Percentiles rank a stretch among this genome's conserved stretches.
phyloP scores from a whole-genome alignment of 331 rosid genomes.

The Prunus yedoensis region DNA sequence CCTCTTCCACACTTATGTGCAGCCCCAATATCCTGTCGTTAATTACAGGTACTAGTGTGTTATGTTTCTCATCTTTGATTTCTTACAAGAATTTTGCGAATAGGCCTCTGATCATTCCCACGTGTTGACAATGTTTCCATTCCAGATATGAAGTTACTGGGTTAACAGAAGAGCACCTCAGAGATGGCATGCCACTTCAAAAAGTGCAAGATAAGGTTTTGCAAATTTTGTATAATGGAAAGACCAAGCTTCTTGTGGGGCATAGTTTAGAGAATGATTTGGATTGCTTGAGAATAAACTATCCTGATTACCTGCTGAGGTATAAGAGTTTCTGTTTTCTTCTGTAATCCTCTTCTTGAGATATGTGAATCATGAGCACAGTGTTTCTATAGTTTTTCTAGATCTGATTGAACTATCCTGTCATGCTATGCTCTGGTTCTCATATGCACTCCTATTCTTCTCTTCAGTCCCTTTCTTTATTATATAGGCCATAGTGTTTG shows the following conservation, averaged over 20 bases:
- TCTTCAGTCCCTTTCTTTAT: neutral
- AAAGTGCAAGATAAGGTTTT: slow-evolving; percentile 61
- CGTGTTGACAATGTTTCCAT: slow-evolving; percentile 39
- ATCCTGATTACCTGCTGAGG: slow-evolving; percentile 77
- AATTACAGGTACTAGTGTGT: slow-evolving; percentile 56
- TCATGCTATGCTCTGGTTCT: neutral
- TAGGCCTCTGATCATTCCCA: neutral
- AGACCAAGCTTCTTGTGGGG: slow-evolving; percentile 85
- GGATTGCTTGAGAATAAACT: slow-evolving; percentile 60
- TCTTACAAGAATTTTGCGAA: slow-evolving; percentile 8
- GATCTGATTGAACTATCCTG: slow-evolving; percentile 1
- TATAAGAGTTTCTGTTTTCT: slow-evolving; percentile 16
- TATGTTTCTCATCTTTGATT: slow-evolving; percentile 19
- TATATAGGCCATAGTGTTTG: neutral
- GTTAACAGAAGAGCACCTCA: slow-evolving; percentile 60
- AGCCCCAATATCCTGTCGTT: slow-evolving; percentile 54
- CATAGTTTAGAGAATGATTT: slow-evolving; percentile 72
- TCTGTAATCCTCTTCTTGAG: slow-evolving; percentile 9
- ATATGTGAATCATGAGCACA: neutral
- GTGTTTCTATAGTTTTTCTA: neutral
- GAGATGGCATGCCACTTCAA: slow-evolving; percentile 63
- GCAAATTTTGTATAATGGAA: slow-evolving; percentile 64
- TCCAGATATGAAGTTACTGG: slow-evolving; percentile 76
- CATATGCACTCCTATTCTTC: neutral
- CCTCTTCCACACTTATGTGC: slow-evolving; percentile 39